These are phyloP conservation scores for Sclerotiophoma versabilis DNA, from an alignment of 2,329 filamentous ascomycete species.

Conservation along the genomic window DNA sequence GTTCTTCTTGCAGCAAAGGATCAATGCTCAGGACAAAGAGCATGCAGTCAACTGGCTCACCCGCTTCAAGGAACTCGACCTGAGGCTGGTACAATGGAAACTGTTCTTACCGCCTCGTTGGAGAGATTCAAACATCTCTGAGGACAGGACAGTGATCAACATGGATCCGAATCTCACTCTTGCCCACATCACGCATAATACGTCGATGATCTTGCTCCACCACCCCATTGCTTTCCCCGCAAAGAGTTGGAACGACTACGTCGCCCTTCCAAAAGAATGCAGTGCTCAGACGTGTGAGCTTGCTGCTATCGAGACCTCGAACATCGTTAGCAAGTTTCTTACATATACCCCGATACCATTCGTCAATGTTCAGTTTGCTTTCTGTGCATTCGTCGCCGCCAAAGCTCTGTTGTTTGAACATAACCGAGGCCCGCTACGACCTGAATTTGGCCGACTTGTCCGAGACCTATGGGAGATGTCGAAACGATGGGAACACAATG, in stretches of 20 bases:
- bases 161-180: conserved; percentile 47
- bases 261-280: conserved; percentile 43
- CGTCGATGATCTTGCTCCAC: conserved; percentile 46
- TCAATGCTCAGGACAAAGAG: conserved; percentile 46
- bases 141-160: conserved; percentile 35
- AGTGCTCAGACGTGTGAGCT: conserved; percentile 45
- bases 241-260: conserved; percentile 39
- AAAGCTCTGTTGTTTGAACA: conserved; percentile 42
- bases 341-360: conserved; percentile 39
- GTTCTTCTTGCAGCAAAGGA: conserved; percentile 44
- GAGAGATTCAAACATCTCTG: conserved; percentile 45
- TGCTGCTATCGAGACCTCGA: conserved; percentile 42
- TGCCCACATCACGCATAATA: conserved; percentile 46
- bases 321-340: conserved; percentile 45
- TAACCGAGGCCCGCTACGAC: conserved; percentile 23
- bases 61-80: conserved; percentile 44
- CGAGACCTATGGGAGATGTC: conserved; percentile 41
- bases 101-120: conserved; percentile 43
- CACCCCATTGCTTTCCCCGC: conserved; percentile 43
- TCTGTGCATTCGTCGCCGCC: conserved; percentile 43
- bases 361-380: conserved; percentile 45
- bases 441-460: conserved; percentile 36
- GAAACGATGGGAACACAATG: conserved; percentile 28
- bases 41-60: conserved; percentile 46
- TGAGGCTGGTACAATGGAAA: conserved; percentile 46